Conservation (phyloP, 306 rosid genomes). For the Quercus mongolica region DNA sequence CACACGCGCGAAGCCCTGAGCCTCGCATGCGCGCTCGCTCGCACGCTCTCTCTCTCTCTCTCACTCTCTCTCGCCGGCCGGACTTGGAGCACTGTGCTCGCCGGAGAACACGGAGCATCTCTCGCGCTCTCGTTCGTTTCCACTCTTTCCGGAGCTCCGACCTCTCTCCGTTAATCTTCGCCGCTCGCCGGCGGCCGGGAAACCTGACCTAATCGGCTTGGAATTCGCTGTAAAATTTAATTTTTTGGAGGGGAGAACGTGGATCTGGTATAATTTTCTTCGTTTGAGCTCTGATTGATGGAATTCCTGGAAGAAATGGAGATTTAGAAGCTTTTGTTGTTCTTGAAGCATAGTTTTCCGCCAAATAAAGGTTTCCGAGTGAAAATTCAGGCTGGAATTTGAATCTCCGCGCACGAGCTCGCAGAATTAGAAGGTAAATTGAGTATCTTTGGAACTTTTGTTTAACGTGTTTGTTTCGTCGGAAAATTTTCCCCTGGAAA, state of each 20-base stretch:
- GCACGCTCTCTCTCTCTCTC: constrained; percentile 35
- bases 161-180: background rate
- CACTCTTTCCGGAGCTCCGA: background rate
- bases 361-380: too few species aligned
- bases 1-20: constrained; percentile 54
- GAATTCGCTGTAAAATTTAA: constrained; percentile 3
- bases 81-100: constrained; percentile 23
- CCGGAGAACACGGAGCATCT: constrained; percentile 10
- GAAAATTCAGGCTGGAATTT: background rate
- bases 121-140: background rate
- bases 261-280: constrained; percentile 23
- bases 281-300: constrained; percentile 17
- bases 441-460: background rate
- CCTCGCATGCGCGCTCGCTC: constrained; percentile 74
- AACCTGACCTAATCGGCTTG: background rate
- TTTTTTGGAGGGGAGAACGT: constrained; percentile 8
- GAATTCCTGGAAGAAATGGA: background rate
- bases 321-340: background rate
- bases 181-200: constrained; percentile 48
- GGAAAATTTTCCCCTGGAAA: background rate
- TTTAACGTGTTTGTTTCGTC: background rate
- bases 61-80: constrained; percentile 23
- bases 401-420: background rate
- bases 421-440: background rate
- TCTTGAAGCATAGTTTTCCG: background rate